Evolutionary conservation across 2,329 filamentous ascomycete genomes (phyloP).

Genomic region (Colletotrichum gloeosporioides): DNA sequence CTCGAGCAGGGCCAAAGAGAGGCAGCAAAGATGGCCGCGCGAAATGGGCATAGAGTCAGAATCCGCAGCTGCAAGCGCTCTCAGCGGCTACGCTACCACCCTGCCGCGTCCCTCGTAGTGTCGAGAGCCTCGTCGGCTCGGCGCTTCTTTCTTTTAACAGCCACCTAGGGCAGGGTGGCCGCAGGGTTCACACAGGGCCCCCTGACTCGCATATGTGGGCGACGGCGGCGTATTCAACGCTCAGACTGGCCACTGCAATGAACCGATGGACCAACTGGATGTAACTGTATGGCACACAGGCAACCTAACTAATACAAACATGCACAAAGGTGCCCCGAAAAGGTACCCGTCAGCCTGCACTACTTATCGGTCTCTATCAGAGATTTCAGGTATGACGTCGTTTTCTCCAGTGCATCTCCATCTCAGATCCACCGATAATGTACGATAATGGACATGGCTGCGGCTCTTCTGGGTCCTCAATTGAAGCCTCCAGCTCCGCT

Average conservation of each 20-base stretch:
- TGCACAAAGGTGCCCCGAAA: not conserved
- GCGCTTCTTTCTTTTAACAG: not conserved
- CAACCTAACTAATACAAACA: not conserved
- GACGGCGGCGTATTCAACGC: not conserved
- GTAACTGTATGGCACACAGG: not conserved
- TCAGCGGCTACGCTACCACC: not conserved
- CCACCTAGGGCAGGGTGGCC: not conserved
- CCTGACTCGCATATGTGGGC: conserved; percentile 14
- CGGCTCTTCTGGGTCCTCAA: conserved; percentile 6
- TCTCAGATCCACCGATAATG: conserved; percentile 13
- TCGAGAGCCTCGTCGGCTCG: not conserved
- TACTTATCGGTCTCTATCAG: conserved; percentile 10
- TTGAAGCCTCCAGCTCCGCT: not conserved
- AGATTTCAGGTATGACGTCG: conserved; percentile 17
- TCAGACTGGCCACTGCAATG: not conserved
- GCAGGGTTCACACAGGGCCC: conserved; percentile 13
- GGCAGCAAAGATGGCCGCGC: not conserved
- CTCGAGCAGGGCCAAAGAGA: not conserved
- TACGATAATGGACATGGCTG: conserved; percentile 8
- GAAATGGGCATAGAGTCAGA: not conserved
- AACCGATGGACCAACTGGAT: not conserved
- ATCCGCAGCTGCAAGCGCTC: conserved; percentile 18
- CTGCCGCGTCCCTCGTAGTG: not conserved
- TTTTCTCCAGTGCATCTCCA: conserved; percentile 7
- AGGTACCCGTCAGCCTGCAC: not conserved